These are phyloP conservation scores for Prunus dulcis DNA, from an alignment of 306 rosid species.

Conservation along the genomic window DNA sequence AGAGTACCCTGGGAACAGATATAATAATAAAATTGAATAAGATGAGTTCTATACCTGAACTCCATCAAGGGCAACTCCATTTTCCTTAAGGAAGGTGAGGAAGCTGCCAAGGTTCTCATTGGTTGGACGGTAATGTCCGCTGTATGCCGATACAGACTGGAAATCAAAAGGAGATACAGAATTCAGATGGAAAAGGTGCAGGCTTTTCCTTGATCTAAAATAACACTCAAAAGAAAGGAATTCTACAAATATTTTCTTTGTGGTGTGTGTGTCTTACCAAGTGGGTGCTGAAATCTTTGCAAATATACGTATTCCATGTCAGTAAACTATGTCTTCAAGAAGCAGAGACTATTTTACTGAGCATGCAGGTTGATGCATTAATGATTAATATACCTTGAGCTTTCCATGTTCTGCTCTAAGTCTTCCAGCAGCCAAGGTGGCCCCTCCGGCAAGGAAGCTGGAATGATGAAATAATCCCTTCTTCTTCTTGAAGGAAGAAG, in stretches of 20 bases:
- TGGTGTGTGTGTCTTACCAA: no score
- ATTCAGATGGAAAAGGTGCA: neutral
- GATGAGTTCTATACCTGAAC: slow-evolving; percentile 28
- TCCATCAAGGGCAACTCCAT: slow-evolving; percentile 28
- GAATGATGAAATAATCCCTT: slow-evolving; percentile 52
- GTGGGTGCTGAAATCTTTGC: no score
- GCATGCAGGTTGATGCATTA: neutral
- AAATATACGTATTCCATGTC: no score
- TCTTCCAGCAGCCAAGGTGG: slow-evolving; percentile 45
- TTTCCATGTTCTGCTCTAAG: slow-evolving; percentile 33
- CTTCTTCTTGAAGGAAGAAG: slow-evolving; percentile 27
- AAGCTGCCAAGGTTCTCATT: slow-evolving; percentile 34
- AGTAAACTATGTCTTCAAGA: no score
- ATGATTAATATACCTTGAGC: slow-evolving; percentile 25
- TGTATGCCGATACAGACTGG: slow-evolving; percentile 39
- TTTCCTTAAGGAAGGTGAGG: slow-evolving; percentile 35
- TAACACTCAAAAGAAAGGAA: neutral
- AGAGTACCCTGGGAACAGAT: neutral
- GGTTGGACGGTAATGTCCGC: slow-evolving; percentile 45
- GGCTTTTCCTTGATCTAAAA: neutral
- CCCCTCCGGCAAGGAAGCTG: slow-evolving; percentile 50
- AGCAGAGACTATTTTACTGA: neutral
- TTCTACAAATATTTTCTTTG: no score
- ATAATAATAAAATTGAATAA: neutral
- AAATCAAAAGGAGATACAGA: neutral